Evolutionary conservation across 169 alveolate species (phyloP).

Genomic region (Perkinsus chesapeaki): DNA sequence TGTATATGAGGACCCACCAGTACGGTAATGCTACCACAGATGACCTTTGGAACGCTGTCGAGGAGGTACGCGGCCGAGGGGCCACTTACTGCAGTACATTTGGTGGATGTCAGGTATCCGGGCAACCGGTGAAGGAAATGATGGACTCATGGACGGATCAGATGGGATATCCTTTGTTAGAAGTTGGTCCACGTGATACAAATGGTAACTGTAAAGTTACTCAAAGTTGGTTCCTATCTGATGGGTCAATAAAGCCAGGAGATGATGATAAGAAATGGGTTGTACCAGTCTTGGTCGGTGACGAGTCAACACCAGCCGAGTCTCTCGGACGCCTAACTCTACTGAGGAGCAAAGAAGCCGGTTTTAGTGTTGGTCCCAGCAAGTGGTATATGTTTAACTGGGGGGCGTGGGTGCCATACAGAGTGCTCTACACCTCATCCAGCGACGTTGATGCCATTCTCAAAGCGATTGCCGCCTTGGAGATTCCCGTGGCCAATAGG

Average conservation of each 20-base stretch:
- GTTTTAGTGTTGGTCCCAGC: neutral
- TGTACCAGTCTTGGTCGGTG: neutral
- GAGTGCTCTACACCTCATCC: neutral
- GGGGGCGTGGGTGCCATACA: neutral
- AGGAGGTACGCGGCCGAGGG: conserved; percentile 12
- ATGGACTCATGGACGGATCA: conserved; percentile 32
- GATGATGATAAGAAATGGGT: neutral
- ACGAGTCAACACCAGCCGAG: neutral
- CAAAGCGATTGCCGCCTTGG: neutral
- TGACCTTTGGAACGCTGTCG: conserved; percentile 24
- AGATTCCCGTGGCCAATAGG: neutral
- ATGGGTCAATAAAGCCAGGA: neutral
- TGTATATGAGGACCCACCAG: conserved; percentile 18
- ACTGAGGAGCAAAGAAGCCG: neutral
- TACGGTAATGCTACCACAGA: conserved; percentile 19
- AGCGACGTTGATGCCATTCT: neutral
- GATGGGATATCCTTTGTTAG: conserved; percentile 18
- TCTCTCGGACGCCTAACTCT: neutral
- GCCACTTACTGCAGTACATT: neutral
- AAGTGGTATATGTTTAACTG: neutral
- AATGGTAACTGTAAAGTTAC: neutral
- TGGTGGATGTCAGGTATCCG: neutral
- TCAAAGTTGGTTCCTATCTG: neutral
- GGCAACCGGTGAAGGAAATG: conserved; percentile 28
- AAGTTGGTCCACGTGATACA: neutral